A percentile compares a stretch with the other conserved stretches of the same genome.
Conservation (phyloP, 2,329 filamentous ascomycete genomes). For the Colletotrichum sp. region DNA sequence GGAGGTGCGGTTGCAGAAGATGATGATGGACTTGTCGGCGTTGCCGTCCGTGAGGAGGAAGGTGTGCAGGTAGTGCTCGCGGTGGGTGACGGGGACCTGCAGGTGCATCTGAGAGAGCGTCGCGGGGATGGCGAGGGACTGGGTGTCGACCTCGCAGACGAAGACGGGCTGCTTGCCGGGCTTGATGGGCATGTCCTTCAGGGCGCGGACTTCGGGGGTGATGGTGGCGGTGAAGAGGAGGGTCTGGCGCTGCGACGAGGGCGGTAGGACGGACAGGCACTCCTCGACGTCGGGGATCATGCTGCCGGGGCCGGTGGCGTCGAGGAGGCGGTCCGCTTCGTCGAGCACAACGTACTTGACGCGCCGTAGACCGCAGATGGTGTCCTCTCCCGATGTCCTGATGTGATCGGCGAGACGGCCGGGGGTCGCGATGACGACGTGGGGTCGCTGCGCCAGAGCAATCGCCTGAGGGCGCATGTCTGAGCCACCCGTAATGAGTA, state of each 20-base stretch:
- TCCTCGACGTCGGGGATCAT: constrained; percentile 96
- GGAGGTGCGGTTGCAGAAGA: constrained; percentile 92
- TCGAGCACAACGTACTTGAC: constrained; percentile 90
- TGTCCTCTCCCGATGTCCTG: constrained; percentile 88
- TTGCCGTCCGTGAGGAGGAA: constrained; percentile 83
- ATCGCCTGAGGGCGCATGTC: constrained; percentile 94
- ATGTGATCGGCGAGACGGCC: constrained; percentile 94
- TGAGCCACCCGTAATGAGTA: constrained; percentile 89
- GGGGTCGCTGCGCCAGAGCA: constrained; percentile 79
- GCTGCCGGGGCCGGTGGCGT: constrained; percentile 73
- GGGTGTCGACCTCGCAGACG: constrained; percentile 85
- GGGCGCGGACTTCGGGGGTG: constrained; percentile 85
- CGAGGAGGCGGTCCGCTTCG: constrained; percentile 89
- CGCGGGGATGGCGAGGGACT: constrained; percentile 76
- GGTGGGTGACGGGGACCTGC: constrained; percentile 87
- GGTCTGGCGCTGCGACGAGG: constrained; percentile 82
- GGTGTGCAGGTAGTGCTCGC: constrained; percentile 92
- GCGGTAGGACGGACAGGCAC: constrained; percentile 82
- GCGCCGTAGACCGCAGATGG: constrained; percentile 78
- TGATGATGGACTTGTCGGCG: constrained; percentile 77
- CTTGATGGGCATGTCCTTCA: constrained; percentile 77
- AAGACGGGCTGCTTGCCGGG: constrained; percentile 79
- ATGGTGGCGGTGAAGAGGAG: constrained; percentile 96
- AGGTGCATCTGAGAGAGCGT: constrained; percentile 86
- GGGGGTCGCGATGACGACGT: constrained; percentile 93